phyloP scores from a whole-genome alignment of 352 stramenopile species.

The Achlya hypogyna region DNA sequence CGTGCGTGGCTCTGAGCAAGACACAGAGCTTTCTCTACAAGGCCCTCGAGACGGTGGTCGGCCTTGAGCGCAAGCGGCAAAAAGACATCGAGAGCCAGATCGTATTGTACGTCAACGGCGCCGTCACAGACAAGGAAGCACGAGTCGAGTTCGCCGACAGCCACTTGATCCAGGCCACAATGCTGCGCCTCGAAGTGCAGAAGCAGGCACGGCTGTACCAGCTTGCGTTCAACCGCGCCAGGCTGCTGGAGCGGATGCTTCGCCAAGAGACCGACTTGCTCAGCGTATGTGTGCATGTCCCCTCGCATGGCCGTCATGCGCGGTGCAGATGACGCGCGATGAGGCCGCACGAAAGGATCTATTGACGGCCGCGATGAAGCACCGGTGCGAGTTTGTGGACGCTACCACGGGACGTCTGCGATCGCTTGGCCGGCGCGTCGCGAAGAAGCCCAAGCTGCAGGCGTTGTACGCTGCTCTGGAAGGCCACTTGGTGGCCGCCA shows the following conservation, averaged over 20 bases:
- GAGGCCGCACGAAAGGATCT: not conserved
- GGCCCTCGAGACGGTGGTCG: not conserved
- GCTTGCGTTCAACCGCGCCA: not conserved
- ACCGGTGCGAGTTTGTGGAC: constrained; percentile 4
- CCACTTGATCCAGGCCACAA: constrained; percentile 1
- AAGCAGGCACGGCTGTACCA: constrained; percentile 3
- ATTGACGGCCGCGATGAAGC: not conserved
- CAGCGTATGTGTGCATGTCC: not conserved
- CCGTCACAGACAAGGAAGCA: not conserved
- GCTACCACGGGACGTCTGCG: not conserved
- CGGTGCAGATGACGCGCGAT: not conserved
- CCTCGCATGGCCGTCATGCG: too few species aligned
- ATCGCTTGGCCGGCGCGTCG: not conserved
- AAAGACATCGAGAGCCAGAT: not conserved
- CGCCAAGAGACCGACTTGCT: constrained; percentile 9
- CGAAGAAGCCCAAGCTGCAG: not conserved
- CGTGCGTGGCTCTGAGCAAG: not conserved
- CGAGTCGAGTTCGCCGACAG: constrained; percentile 10
- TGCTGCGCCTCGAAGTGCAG: constrained; percentile 14
- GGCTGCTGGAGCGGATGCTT: not conserved
- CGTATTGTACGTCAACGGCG: not conserved
- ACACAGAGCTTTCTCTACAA: not conserved
- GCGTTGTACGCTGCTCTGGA: not conserved
- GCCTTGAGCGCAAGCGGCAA: constrained; percentile 15
- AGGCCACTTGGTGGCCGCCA: not conserved